Evolutionary conservation across 768 basidiomycete species (phyloP).

Genomic region (Kwoniella bestiolae): DNA sequence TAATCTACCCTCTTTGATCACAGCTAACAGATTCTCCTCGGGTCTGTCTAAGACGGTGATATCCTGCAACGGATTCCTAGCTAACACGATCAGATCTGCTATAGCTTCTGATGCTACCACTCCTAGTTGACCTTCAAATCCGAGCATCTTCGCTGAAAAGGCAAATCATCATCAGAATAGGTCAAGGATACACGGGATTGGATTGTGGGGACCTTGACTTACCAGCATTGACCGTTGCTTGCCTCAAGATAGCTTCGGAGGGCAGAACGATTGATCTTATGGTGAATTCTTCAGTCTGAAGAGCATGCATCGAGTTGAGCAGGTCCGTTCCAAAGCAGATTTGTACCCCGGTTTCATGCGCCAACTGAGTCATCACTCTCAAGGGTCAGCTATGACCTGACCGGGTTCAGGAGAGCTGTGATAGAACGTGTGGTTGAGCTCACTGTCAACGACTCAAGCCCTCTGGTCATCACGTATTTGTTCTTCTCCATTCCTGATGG

Average conservation of each 20-base stretch:
- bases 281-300: slow-evolving; percentile 64
- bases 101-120: slow-evolving; percentile 56
- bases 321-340: slow-evolving; percentile 48
- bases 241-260: slow-evolving; percentile 57
- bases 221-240: slow-evolving; percentile 60
- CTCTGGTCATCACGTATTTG: slow-evolving; percentile 59
- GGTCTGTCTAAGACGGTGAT: slow-evolving; percentile 60
- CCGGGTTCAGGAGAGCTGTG: neutral
- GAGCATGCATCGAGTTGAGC: slow-evolving; percentile 69
- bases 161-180: neutral
- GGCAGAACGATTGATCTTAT: slow-evolving; percentile 59
- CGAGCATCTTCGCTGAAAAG: slow-evolving; percentile 58
- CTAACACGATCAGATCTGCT: slow-evolving; percentile 60
- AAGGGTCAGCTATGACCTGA: neutral
- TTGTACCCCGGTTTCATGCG: slow-evolving; percentile 12
- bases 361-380: too few species aligned
- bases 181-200: neutral
- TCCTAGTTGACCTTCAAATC: slow-evolving; percentile 58
- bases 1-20: slow-evolving; percentile 33
- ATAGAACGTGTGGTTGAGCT: slow-evolving; percentile 15
- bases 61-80: slow-evolving; percentile 61
- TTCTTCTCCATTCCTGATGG: slow-evolving; percentile 60
- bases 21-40: slow-evolving; percentile 58
- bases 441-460: slow-evolving; percentile 59
- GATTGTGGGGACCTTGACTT: slow-evolving; percentile 1